These are phyloP conservation scores for Huntiella abstrusa DNA, from an alignment of 2,329 filamentous ascomycete species.

Conservation along the genomic window DNA sequence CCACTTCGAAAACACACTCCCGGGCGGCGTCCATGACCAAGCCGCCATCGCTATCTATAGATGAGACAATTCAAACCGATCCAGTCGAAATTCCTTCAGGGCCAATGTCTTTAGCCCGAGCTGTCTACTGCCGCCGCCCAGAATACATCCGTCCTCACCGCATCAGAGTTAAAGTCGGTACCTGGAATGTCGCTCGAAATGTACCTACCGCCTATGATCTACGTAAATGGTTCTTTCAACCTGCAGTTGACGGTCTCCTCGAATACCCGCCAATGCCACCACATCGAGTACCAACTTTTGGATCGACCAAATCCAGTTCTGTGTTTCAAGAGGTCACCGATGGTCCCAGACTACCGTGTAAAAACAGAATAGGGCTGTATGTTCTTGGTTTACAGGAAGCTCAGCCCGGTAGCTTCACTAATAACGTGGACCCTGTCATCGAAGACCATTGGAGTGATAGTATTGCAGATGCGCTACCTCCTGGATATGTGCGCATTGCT, in stretches of 20 bases:
- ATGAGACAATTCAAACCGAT: conserved; percentile 17
- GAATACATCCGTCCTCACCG: conserved; percentile 63
- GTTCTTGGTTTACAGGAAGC: conserved; percentile 84
- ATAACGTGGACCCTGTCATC: conserved; percentile 51
- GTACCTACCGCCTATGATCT: conserved; percentile 77
- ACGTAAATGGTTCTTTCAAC: conserved; percentile 65
- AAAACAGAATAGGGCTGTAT: conserved; percentile 51
- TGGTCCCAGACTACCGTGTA: conserved; percentile 7
- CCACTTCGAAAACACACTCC: neutral
- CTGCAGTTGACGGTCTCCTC: conserved; percentile 14
- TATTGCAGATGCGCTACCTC: conserved; percentile 53
- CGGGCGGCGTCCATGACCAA: neutral
- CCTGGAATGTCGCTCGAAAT: conserved; percentile 84
- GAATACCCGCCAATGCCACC: conserved; percentile 7
- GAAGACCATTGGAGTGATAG: conserved; percentile 66
- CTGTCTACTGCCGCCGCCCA: conserved; percentile 50
- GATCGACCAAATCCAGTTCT: conserved; percentile 3
- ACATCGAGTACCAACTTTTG: conserved; percentile 2
- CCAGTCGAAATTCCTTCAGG: conserved; percentile 26
- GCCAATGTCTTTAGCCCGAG: conserved; percentile 40
- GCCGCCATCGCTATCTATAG: neutral
- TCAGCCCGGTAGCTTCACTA: conserved; percentile 65
- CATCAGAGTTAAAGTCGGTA: conserved; percentile 74
- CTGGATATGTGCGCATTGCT: conserved; percentile 56
- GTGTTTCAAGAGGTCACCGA: conserved; percentile 9